These are phyloP conservation scores for Thymus quinquecostatus DNA, from an alignment of 257 asterid genomes.

Conservation along the genomic window DNA sequence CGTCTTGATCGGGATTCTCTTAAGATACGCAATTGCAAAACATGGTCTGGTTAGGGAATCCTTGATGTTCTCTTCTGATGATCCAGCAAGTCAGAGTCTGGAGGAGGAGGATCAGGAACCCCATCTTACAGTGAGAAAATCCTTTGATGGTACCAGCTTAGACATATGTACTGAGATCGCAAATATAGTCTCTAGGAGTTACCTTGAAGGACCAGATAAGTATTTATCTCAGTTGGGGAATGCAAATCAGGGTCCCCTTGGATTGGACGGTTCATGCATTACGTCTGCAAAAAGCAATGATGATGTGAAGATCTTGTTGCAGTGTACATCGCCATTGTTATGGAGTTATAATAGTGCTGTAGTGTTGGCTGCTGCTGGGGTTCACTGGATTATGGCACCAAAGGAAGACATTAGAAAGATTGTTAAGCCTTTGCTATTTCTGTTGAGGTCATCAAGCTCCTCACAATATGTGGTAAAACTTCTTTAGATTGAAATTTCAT, in stretches of 20 bases:
- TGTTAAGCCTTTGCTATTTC: conserved; percentile 89
- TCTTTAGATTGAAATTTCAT: conserved; percentile 23
- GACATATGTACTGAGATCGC: conserved; percentile 60
- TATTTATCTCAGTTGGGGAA: conserved; percentile 62
- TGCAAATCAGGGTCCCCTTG: conserved; percentile 50
- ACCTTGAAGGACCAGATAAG: conserved; percentile 95
- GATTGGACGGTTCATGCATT: conserved; percentile 49
- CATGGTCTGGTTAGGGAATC: conserved; percentile 93
- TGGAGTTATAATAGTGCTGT: conserved; percentile 96
- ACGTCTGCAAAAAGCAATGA: conserved; percentile 82
- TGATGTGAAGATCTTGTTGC: conserved; percentile 78
- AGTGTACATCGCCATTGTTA: conserved; percentile 84
- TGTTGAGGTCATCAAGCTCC: conserved; percentile 83
- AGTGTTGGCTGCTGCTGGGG: conserved; percentile 97
- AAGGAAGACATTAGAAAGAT: conserved; percentile 70
- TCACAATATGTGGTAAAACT: conserved; percentile 90
- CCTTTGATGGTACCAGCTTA: conserved; percentile 36
- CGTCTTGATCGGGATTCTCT: conserved; percentile 77
- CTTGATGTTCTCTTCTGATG: conserved; percentile 57
- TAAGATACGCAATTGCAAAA: conserved; percentile 85
- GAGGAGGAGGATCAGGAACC: conserved; percentile 51
- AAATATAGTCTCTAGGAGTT: conserved; percentile 72
- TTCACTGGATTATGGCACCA: conserved; percentile 98
- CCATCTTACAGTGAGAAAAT: conserved; percentile 37
- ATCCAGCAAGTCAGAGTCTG: conserved; percentile 40